A percentile compares a stretch with the other conserved stretches of the same genome.
These are phyloP conservation scores for Microbotryum lychnidis-dioicae DNA, from an alignment of 1,284 basidiomycete genomes.

Conservation along the genomic window DNA sequence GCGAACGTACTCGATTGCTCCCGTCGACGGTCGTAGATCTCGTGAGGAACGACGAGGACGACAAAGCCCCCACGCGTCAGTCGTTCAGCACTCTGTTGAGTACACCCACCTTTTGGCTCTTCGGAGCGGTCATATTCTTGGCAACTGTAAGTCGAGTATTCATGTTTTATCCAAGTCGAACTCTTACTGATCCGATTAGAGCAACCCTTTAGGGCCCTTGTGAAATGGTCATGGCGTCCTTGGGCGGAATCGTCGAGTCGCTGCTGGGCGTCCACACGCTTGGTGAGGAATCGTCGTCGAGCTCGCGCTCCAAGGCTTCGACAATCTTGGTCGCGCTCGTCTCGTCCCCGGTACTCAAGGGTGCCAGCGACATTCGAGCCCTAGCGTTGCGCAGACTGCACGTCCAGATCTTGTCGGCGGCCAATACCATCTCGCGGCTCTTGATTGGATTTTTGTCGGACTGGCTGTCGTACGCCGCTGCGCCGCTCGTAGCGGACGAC, in stretches of 20 bases:
- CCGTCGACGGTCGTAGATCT: too few relatives aligned
- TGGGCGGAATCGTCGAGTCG: constrained; percentile 28
- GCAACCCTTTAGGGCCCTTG: constrained; percentile 11
- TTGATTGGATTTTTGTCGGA: constrained; percentile 29
- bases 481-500: neutral
- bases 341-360: neutral
- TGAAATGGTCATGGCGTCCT: constrained; percentile 30
- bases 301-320: neutral
- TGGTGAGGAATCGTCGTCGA: constrained; percentile 1
- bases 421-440: constrained; percentile 31
- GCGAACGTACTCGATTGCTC: too few relatives aligned
- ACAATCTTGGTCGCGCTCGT: neutral
- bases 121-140: constrained; percentile 27
- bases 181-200: neutral
- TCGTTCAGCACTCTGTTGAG: constrained; percentile 4
- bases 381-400: constrained; percentile 25
- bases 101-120: constrained; percentile 30
- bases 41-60: too few relatives aligned
- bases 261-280: constrained; percentile 13
- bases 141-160: constrained; percentile 11
- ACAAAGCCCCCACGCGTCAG: neutral
- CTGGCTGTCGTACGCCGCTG: constrained; percentile 15
- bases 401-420: constrained; percentile 27
- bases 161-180: neutral
- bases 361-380: neutral